Percentiles rank a stretch among this genome's conserved stretches.
Conservation (phyloP, 2,329 filamentous ascomycete species). For the Hypoxylon rubiginosum region DNA sequence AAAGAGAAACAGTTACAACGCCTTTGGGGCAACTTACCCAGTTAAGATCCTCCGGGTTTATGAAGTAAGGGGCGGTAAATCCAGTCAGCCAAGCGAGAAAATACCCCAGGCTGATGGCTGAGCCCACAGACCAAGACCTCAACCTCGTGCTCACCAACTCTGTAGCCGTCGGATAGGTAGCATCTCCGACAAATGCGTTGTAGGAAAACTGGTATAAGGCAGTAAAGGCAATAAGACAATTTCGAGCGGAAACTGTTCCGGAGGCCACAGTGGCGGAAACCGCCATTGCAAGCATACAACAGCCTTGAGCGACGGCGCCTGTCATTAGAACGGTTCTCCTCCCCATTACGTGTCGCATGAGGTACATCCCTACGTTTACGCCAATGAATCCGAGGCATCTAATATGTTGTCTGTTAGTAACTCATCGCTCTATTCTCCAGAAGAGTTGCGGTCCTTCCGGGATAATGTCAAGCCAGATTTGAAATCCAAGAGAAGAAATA, state of each 20-base stretch:
- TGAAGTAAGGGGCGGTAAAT: constrained; percentile 51
- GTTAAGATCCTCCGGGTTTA: constrained; percentile 50
- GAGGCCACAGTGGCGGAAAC: constrained; percentile 47
- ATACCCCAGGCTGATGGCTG: constrained; percentile 62
- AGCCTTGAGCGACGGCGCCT: constrained; percentile 59
- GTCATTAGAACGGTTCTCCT: constrained; percentile 62
- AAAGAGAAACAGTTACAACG: not conserved
- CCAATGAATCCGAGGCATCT: constrained; percentile 62
- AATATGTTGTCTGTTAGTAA: too few relatives aligned
- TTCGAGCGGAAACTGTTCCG: constrained; percentile 49
- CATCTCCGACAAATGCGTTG: constrained; percentile 57
- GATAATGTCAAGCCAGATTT: too few relatives aligned
- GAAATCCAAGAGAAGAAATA: too few relatives aligned
- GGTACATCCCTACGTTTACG: constrained; percentile 63
- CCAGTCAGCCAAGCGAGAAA: constrained; percentile 58
- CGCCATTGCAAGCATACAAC: constrained; percentile 61
- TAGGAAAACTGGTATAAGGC: constrained; percentile 55
- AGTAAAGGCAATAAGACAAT: constrained; percentile 54
- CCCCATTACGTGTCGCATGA: constrained; percentile 62
- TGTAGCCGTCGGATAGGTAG: constrained; percentile 58
- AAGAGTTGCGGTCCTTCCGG: too few relatives aligned
- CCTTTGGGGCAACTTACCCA: constrained; percentile 43
- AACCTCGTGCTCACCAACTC: constrained; percentile 61
- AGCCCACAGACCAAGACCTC: constrained; percentile 63
- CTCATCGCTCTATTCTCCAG: too few relatives aligned